Base-by-base conservation (phyloP, 805 yeast species). In the Saturnispora diversa region DNA sequence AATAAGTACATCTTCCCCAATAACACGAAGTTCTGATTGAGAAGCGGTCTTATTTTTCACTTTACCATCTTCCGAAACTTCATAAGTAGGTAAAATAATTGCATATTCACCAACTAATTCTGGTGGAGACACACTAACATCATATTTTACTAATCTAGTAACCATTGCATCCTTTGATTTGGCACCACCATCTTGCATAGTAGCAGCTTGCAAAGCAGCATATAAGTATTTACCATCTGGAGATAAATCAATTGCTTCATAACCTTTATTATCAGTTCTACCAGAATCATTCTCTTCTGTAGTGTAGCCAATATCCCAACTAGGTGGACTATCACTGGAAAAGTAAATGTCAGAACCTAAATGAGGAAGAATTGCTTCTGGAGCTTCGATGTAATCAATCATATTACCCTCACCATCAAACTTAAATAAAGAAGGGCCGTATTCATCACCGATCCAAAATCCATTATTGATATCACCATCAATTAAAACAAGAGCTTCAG, bases 371-470 rank as follows among this genome's bases (percentile, higher is more conserved):
- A 57, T 42, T 5, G 62, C 59, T 19, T 47, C 51, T 27, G 61
- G 61, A 10, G 62, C 62, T 12, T 43, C 39, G 21, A 55, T 49
- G 29, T 48, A 58, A 19, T 55, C 61, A 27, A 49, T 16, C 37
- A 59, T 39, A 13, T 41, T 35, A 36, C 62, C 63, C 17, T 42
- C 31, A 11, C 59, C 39, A 42, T 47, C 47, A 31, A 58, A 59
- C 35, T 51, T 52, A 47, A 50, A 53, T 21, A 56, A 34, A 21
- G 52, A 51, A n/a, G 63, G 63, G 5, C 63, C 63, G 37, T 59
- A 59, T 39, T 58, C 63, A 44, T 59, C 63, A 32, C 56, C 42
- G 35, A 59, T 51, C 62, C 62, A 56, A 44, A 59, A 59, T 2
- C 63, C 63, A 31, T 58, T 56, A 23, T 39, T 29, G 30, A 58